Evolutionary conservation across 2,329 filamentous ascomycete species (phyloP).

Genomic region (Penicillium sp.): DNA sequence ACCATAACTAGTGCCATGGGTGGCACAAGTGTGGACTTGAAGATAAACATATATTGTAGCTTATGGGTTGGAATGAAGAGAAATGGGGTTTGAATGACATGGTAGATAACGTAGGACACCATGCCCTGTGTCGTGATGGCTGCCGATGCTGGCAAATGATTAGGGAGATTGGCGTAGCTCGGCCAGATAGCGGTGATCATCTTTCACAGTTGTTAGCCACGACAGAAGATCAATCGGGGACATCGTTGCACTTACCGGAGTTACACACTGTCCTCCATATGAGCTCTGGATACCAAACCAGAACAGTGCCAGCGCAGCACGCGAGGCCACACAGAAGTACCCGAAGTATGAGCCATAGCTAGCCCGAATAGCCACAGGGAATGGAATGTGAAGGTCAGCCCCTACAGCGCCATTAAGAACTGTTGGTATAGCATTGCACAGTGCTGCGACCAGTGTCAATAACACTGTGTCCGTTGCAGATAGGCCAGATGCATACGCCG

Average conservation of each 20-base stretch:
- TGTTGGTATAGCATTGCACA: conserved; percentile 7
- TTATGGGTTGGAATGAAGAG: conserved; percentile 22
- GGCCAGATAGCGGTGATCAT: conserved; percentile 56
- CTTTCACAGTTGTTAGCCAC: background rate
- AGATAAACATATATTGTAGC: conserved; percentile 20
- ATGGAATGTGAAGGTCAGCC: conserved; percentile 28
- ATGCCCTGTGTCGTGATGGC: conserved; percentile 24
- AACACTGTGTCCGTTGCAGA: conserved; percentile 9
- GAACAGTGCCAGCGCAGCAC: conserved; percentile 49
- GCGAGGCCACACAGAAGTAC: conserved; percentile 28
- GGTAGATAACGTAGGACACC: conserved; percentile 20
- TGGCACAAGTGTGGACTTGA: conserved; percentile 21
- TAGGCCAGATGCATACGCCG: conserved; percentile 7
- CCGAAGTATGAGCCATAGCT: conserved; percentile 35
- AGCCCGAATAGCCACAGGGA: conserved; percentile 34
- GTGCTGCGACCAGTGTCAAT: conserved; percentile 8
- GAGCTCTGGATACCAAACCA: conserved; percentile 34
- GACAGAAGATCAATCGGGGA: background rate
- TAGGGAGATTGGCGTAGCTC: conserved; percentile 54
- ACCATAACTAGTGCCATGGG: conserved; percentile 21
- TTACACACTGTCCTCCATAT: conserved; percentile 16
- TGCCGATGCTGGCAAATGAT: conserved; percentile 37
- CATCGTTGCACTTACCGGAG: conserved; percentile 5
- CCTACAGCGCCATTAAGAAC: conserved; percentile 25
- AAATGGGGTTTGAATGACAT: conserved; percentile 20